These are phyloP conservation scores for Mycena sanguinolenta DNA, from an alignment of 768 basidiomycete genomes.

Conservation along the genomic window DNA sequence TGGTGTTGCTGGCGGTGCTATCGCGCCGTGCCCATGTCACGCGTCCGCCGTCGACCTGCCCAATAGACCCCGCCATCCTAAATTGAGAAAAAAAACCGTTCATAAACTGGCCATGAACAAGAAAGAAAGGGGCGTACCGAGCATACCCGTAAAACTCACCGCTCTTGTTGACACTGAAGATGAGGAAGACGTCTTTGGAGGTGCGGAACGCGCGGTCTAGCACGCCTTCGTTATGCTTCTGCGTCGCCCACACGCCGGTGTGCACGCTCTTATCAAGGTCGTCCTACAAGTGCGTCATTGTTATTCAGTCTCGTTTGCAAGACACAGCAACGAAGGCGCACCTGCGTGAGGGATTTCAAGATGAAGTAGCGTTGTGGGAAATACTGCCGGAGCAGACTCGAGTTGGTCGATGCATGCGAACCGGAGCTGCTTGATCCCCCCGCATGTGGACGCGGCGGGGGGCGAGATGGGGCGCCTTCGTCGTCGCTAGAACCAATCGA, in stretches of 20 bases:
- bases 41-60: not conserved
- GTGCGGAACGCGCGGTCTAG: slow-evolving; percentile 96
- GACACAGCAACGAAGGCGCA: slow-evolving; percentile 46
- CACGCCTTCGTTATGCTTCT: slow-evolving; percentile 91
- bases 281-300: slow-evolving; percentile 55
- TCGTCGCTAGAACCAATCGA: slow-evolving; percentile 46
- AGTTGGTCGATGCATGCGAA: slow-evolving; percentile 86
- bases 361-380: slow-evolving; percentile 96
- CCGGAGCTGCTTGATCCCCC: slow-evolving; percentile 69
- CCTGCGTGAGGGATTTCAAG: slow-evolving; percentile 88
- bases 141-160: slow-evolving; percentile 97
- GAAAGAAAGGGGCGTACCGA: slow-evolving; percentile 57
- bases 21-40: not conserved
- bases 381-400: slow-evolving; percentile 78
- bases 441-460: slow-evolving; percentile 39
- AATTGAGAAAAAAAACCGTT: slow-evolving; percentile 11
- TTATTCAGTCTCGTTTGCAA: not conserved
- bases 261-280: slow-evolving; percentile 86
- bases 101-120: not conserved
- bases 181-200: slow-evolving; percentile 86
- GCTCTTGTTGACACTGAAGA: slow-evolving; percentile 94
- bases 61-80: not conserved
- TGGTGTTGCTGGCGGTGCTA: not conserved
- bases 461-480: not conserved
- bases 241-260: slow-evolving; percentile 90